Conservation (phyloP, 2,329 filamentous ascomycete genomes). For the Ceratocystis eucalypticola region DNA sequence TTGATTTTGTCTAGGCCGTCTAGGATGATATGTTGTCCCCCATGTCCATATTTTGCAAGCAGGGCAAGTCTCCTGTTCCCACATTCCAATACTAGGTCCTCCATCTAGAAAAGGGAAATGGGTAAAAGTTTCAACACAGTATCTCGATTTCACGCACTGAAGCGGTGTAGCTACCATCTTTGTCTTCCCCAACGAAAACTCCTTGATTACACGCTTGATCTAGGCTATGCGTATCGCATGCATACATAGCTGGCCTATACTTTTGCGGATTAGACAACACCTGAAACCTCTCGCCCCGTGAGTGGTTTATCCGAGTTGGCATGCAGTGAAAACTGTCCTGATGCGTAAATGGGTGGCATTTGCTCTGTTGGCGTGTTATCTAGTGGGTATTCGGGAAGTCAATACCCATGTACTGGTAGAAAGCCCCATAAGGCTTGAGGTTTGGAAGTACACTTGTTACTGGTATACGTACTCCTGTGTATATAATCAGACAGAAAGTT, state of each 20-base stretch:
- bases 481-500: neutral
- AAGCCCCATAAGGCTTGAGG: no score
- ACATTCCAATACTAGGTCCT: neutral
- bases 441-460: no score
- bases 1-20: no score
- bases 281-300: neutral
- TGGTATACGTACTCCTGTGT: neutral
- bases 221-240: neutral
- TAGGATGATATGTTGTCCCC: no score
- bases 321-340: neutral
- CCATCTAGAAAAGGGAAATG: neutral
- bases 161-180: constrained; percentile 1
- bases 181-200: neutral
- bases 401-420: no score
- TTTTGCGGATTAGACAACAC: neutral
- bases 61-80: neutral
- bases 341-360: neutral
- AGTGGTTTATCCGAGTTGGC: neutral
- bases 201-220: constrained; percentile 2
- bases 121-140: constrained; percentile 13
- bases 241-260: neutral
- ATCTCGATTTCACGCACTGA: constrained; percentile 10
- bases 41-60: no score
- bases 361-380: neutral
- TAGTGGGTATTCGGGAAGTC: neutral